Percentiles rank a stretch among this genome's conserved stretches.
Conservation (phyloP, 78 protist genomes). For the Dictyostelium capitatum region DNA sequence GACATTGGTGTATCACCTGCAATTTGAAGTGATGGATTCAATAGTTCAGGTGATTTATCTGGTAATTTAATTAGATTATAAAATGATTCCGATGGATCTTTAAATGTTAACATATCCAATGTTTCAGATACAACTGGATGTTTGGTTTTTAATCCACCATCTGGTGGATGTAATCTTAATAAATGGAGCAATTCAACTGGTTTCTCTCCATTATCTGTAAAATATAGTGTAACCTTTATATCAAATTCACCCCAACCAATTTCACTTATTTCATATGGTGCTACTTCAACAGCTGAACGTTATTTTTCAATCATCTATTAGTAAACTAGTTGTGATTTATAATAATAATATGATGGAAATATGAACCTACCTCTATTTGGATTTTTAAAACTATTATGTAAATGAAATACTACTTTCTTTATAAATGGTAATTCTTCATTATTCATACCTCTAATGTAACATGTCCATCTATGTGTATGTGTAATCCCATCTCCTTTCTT, state of each 20-base stretch:
- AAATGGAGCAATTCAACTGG: conserved; percentile 73
- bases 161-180: conserved; percentile 76
- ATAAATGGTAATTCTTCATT: conserved; percentile 81
- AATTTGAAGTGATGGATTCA: conserved; percentile 35
- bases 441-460: conserved; percentile 77
- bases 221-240: conserved; percentile 63
- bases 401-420: conserved; percentile 73
- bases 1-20: conserved; percentile 6
- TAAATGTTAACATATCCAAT: conserved; percentile 57
- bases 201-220: conserved; percentile 73
- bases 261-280: conserved; percentile 86
- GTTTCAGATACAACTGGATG: conserved; percentile 79
- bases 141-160: conserved; percentile 39
- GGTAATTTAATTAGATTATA: conserved; percentile 66
- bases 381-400: conserved; percentile 80
- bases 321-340: not conserved
- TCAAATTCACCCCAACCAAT: conserved; percentile 90
- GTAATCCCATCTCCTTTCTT: conserved; percentile 58
- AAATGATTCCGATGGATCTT: conserved; percentile 64
- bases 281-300: conserved; percentile 59
- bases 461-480: conserved; percentile 88
- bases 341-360: too few relatives aligned
- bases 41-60: conserved; percentile 41
- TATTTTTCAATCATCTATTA: not conserved
- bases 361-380: conserved; percentile 69